Percentiles rank a stretch among this genome's conserved stretches.
Evolutionary conservation across 2,329 filamentous ascomycete species (phyloP).

Genomic region (Verticillium albo-atrum): DNA sequence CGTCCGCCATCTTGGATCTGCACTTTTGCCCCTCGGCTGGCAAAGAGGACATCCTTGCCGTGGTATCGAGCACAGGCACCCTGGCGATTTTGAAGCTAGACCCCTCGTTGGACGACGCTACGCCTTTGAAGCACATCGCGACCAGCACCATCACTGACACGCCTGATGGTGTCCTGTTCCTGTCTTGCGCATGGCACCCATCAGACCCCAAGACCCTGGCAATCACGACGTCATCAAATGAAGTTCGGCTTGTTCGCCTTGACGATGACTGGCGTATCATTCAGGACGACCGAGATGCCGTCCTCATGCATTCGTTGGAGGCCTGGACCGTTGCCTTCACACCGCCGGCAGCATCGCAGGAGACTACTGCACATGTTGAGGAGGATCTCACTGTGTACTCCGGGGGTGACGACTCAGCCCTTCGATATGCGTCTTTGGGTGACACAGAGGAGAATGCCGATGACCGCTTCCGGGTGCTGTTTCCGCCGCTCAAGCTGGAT

Average conservation of each 20-base stretch:
- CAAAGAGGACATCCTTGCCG: conserved; percentile 55
- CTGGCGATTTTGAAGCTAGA: conserved; percentile 60
- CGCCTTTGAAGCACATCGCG: conserved; percentile 33
- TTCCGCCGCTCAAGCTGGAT: conserved; percentile 16
- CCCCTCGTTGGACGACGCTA: conserved; percentile 24
- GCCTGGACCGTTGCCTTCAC: conserved; percentile 70
- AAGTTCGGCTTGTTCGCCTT: conserved; percentile 52
- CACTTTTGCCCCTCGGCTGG: conserved; percentile 63
- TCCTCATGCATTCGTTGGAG: conserved; percentile 55
- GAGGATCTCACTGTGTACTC: conserved; percentile 50
- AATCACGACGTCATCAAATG: conserved; percentile 66
- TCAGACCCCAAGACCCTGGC: conserved; percentile 50
- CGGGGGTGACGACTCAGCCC: conserved; percentile 71
- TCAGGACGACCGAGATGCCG: conserved; percentile 26
- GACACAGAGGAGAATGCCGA: conserved; percentile 9
- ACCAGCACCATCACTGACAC: conserved; percentile 44
- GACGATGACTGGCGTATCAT: conserved; percentile 34
- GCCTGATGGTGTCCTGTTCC: conserved; percentile 57
- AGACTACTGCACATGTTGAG: neutral
- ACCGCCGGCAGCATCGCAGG: conserved; percentile 14
- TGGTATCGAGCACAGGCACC: conserved; percentile 72
- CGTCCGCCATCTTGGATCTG: conserved; percentile 77
- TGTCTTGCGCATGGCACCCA: conserved; percentile 73
- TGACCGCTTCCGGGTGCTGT: conserved; percentile 10
- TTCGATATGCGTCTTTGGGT: conserved; percentile 41